Evolutionary conservation across 192 early-diverging fungal species (phyloP), one percentile per base, ranked within the genome.

Genomic region (Dispira simplex): DNA sequence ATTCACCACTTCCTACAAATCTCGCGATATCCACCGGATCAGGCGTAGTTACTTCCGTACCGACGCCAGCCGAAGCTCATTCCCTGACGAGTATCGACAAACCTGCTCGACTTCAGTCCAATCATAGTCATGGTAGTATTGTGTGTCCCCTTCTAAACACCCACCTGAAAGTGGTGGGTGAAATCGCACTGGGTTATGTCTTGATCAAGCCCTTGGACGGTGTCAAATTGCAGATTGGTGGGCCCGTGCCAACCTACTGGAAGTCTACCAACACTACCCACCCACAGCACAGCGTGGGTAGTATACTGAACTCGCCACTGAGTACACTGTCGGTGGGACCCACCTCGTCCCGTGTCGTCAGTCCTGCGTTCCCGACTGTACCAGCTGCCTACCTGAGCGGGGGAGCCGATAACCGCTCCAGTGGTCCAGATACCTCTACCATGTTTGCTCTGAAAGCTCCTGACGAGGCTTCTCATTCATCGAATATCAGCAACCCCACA

Each of bases 191-290:
- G 64, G 85, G 83, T 55, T 90, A 85, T 63, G 76, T 85, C 26
- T 78, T 93, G 6, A 80, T 99, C 32, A 81, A 83, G 62, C 91
- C 97, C 2, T 94, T 99, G 71, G 79, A 78, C 52, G 93, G 92
- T 49, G 84, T 89, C 1, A 80, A 85, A 46, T 75, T 99, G 65
- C 86, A 89, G 72, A 95, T 97, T 69, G 97, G 93, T 20, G 97
- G 97, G 21, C 87, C 86, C 46, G 88, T 97, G 21, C 93, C 95
- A 68, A 99, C 97, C 0, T 99, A 99, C 72, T 99, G 97, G 97
- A 99, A 97, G 78, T 89, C 92, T 8, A 95, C 92, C 11, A 89
- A 90, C 66, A 85, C 90, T 20, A 57, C 65, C 20, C 66, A 64
- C 16, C 72, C 68, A 21, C 72, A 68, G 54, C 60, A 63, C 55